phyloP scores from a whole-genome alignment of 2,329 filamentous ascomycete genomes.

The Alternaria arbusti region DNA sequence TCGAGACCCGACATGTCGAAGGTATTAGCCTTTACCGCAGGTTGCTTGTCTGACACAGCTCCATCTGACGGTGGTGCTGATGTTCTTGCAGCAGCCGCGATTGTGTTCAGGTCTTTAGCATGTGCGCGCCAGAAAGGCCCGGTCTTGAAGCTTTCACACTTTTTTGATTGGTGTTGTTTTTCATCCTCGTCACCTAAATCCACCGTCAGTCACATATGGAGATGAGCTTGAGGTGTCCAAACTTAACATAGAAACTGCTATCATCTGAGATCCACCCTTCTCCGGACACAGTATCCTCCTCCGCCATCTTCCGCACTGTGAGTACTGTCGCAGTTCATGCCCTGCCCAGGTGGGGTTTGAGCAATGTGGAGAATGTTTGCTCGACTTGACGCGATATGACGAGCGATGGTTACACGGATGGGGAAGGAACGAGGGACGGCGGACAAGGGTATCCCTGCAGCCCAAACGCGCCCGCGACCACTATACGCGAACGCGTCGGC shows the following conservation, averaged over 20 bases:
- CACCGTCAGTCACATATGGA: slow-evolving; percentile 1
- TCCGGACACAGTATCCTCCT: slow-evolving; percentile 35
- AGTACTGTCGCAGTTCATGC: slow-evolving; percentile 6
- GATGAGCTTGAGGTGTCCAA: not conserved
- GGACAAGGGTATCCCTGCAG: slow-evolving; percentile 21
- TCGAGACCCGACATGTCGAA: slow-evolving; percentile 7
- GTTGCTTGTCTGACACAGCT: not conserved
- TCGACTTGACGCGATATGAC: slow-evolving; percentile 7
- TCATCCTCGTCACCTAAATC: slow-evolving; percentile 39
- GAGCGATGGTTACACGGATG: slow-evolving; percentile 18
- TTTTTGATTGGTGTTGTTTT: slow-evolving; percentile 26
- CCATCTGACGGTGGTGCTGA: not conserved
- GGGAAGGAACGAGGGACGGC: slow-evolving; percentile 10
- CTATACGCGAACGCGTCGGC: slow-evolving; percentile 24
- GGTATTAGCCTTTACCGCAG: slow-evolving; percentile 4
- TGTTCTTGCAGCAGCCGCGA: slow-evolving; percentile 17
- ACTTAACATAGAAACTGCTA: slow-evolving; percentile 54
- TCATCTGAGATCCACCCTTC: slow-evolving; percentile 51
- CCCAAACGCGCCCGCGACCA: slow-evolving; percentile 26
- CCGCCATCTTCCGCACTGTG: slow-evolving; percentile 22
- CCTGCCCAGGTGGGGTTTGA: not conserved
- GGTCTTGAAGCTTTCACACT: slow-evolving; percentile 22
- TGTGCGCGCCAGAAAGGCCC: slow-evolving; percentile 27
- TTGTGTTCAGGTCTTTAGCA: slow-evolving; percentile 32
- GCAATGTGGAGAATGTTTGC: not conserved